These are phyloP conservation scores for Cytospora piceicola DNA, from an alignment of 2,329 filamentous ascomycete species.

Conservation along the genomic window DNA sequence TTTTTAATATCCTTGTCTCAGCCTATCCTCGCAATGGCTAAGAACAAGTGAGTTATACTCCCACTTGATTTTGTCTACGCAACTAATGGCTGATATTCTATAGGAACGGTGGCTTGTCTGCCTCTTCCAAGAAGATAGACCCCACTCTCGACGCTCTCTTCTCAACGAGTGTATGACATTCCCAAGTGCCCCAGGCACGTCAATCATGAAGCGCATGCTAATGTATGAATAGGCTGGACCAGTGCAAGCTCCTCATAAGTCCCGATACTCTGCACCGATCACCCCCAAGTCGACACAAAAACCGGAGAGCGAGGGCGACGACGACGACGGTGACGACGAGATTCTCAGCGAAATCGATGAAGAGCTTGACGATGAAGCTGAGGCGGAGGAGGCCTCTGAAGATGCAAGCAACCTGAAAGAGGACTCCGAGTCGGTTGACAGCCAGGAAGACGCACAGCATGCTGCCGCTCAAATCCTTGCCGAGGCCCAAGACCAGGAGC, in stretches of 20 bases:
- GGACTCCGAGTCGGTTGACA: conserved; percentile 33
- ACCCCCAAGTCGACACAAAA: conserved; percentile 37
- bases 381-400: conserved; percentile 48
- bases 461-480: conserved; percentile 40
- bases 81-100: conserved; percentile 13
- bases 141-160: conserved; percentile 72
- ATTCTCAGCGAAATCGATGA: conserved; percentile 26
- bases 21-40: conserved; percentile 21
- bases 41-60: conserved; percentile 23
- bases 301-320: conserved; percentile 33
- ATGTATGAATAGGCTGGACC: conserved; percentile 51
- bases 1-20: not conserved
- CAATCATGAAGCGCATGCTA: not conserved
- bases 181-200: not conserved
- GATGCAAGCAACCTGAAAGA: conserved; percentile 45
- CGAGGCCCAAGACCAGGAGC: conserved; percentile 46
- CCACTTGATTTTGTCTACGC: not conserved
- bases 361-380: conserved; percentile 40
- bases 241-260: conserved; percentile 49
- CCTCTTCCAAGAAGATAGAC: conserved; percentile 63
- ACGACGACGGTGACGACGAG: conserved; percentile 35
- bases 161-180: conserved; percentile 67
- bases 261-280: conserved; percentile 48
- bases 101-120: conserved; percentile 47
- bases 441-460: conserved; percentile 39